A percentile compares a stretch with the other conserved stretches of the same genome.
These are phyloP conservation scores for Incumbomyces lentus DNA, from an alignment of 2,329 filamentous ascomycete genomes.

Conservation along the genomic window DNA sequence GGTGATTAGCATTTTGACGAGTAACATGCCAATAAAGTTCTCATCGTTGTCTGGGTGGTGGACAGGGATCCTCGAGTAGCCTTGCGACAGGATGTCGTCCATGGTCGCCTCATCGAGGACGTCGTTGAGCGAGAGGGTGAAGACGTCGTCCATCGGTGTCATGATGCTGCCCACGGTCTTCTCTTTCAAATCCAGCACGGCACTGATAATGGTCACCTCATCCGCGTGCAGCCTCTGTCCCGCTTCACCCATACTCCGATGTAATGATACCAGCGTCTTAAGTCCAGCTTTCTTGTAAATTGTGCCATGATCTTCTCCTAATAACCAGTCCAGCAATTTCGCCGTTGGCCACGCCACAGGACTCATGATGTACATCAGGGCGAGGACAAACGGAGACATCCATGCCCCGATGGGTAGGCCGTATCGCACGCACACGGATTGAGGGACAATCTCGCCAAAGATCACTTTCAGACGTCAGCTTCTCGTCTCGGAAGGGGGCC, in stretches of 20 bases:
- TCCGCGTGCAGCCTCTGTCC: conserved; percentile 87
- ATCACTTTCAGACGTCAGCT: conserved; percentile 54
- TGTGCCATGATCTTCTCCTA: conserved; percentile 91
- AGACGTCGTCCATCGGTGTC: conserved; percentile 97
- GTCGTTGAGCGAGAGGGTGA: conserved; percentile 91
- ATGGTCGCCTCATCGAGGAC: conserved; percentile 88
- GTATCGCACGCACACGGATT: conserved; percentile 92
- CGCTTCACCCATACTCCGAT: conserved; percentile 79
- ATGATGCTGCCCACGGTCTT: conserved; percentile 93
- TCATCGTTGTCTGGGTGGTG: conserved; percentile 71
- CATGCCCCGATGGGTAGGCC: conserved; percentile 89
- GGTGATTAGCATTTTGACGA: conserved; percentile 97
- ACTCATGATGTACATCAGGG: conserved; percentile 83
- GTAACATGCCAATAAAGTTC: conserved; percentile 93
- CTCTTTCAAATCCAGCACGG: conserved; percentile 89
- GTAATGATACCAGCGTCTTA: conserved; percentile 90
- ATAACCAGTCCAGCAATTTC: conserved; percentile 83
- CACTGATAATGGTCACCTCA: conserved; percentile 97
- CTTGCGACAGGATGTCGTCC: conserved; percentile 83
- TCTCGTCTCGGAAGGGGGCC: background rate
- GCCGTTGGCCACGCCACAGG: conserved; percentile 90
- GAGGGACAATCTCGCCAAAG: conserved; percentile 91
- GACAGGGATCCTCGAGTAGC: conserved; percentile 93
- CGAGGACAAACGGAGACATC: conserved; percentile 78
- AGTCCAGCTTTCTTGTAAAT: conserved; percentile 96